Percentiles rank a stretch among this genome's conserved stretches.
phyloP scores from a whole-genome alignment of 306 rosid species.

The Prinsepia uniflora region DNA sequence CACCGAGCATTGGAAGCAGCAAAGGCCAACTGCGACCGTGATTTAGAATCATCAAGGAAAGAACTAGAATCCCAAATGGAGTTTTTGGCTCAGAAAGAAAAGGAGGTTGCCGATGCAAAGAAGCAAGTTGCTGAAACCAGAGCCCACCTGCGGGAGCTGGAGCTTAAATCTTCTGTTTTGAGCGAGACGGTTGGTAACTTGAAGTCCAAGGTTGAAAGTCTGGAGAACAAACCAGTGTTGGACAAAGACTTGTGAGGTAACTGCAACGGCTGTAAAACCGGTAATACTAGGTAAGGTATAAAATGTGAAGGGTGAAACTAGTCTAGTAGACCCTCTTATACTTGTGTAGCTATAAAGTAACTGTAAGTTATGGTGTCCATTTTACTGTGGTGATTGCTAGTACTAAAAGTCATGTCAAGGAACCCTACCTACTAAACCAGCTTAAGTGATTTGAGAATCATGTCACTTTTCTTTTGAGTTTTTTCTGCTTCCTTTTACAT shows the following conservation, averaged over 20 bases:
- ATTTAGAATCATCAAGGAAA: conserved; percentile 44
- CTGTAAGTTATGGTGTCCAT: background rate
- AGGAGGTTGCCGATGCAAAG: conserved; percentile 50
- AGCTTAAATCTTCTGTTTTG: conserved; percentile 48
- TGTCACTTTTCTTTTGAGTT: background rate
- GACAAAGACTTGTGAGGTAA: conserved; percentile 44
- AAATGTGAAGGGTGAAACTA: background rate
- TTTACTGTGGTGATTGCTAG: background rate
- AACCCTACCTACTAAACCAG: background rate
- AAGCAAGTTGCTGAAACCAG: conserved; percentile 39
- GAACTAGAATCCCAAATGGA: conserved; percentile 51
- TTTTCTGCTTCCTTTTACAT: background rate
- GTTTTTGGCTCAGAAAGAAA: conserved; percentile 53
- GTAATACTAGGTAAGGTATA: background rate
- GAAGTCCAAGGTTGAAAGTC: conserved; percentile 52
- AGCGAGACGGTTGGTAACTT: conserved; percentile 34
- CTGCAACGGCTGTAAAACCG: conserved; percentile 3
- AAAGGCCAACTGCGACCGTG: conserved; percentile 43
- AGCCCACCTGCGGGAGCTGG: conserved; percentile 56
- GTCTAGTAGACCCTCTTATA: background rate
- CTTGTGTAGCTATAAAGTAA: background rate
- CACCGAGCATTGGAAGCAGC: conserved; percentile 38
- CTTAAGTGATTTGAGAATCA: conserved; percentile 2
- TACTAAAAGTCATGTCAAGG: background rate
- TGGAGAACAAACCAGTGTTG: conserved; percentile 44